A percentile compares a stretch with the other conserved stretches of the same genome.
Conservation (phyloP, 768 basidiomycete species). For the Tulasnella sp. region DNA sequence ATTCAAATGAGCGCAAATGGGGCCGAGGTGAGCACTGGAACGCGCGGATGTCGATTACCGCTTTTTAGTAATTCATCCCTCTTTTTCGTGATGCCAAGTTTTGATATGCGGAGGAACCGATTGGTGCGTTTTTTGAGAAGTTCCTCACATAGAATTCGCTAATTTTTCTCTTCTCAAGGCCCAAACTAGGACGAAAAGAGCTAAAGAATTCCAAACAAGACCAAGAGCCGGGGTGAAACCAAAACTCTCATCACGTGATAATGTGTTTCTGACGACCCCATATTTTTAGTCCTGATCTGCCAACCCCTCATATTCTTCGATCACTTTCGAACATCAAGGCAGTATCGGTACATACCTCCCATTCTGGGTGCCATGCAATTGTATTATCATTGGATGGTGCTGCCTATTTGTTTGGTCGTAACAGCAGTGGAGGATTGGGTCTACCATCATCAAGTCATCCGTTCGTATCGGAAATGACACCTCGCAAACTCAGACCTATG, state of each 20-base stretch:
- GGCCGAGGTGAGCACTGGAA: conserved; percentile 6
- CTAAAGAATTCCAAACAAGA: conserved; percentile 30
- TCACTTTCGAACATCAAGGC: conserved; percentile 70
- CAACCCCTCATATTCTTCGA: conserved; percentile 79
- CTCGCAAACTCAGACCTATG: conserved; percentile 43
- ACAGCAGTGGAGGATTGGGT: conserved; percentile 57
- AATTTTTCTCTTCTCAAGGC: conserved; percentile 34
- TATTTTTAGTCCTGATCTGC: conserved; percentile 55
- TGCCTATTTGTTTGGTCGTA: conserved; percentile 86
- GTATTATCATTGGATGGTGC: conserved; percentile 59
- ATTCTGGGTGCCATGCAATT: conserved; percentile 63
- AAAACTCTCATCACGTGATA: neutral
- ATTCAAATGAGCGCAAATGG: conserved; percentile 3
- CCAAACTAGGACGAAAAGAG: conserved; percentile 64
- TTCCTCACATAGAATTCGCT: conserved; percentile 13
- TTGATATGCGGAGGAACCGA: conserved; percentile 78
- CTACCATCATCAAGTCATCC: conserved; percentile 36
- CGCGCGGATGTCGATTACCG: neutral
- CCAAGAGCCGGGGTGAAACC: conserved; percentile 4
- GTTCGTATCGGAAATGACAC: conserved; percentile 58
- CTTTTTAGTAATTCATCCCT: neutral
- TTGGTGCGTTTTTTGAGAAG: conserved; percentile 43
- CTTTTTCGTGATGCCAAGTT: conserved; percentile 33
- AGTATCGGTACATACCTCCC: conserved; percentile 60
- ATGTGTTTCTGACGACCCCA: neutral